A percentile compares a stretch with the other conserved stretches of the same genome.
phyloP scores from a whole-genome alignment of 257 asterid species.

The Solanum peruvianum region DNA sequence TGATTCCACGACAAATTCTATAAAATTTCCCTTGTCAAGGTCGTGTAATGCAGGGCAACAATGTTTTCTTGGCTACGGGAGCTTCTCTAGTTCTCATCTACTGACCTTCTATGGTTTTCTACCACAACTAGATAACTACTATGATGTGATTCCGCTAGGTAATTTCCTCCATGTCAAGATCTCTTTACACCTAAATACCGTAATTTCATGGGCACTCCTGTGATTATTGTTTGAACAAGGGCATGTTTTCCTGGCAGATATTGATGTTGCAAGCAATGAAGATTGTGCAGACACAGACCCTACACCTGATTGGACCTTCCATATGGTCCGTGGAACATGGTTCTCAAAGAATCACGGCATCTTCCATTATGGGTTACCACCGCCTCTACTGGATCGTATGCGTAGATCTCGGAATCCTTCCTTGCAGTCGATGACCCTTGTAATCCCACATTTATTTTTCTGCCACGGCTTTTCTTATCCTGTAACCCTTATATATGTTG shows the following conservation, averaged over 20 bases:
- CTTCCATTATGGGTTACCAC: slow-evolving; percentile 69
- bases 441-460: slow-evolving; percentile 8
- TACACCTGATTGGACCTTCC: slow-evolving; percentile 46
- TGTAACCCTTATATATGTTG: not conserved
- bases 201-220: not conserved
- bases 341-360: slow-evolving; percentile 50
- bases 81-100: slow-evolving; percentile 72
- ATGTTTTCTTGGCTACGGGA: slow-evolving; percentile 87
- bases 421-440: slow-evolving; percentile 21
- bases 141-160: slow-evolving; percentile 84
- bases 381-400: slow-evolving; percentile 53
- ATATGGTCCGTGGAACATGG: slow-evolving; percentile 94
- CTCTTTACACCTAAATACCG: not conserved
- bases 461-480: not conserved
- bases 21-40: slow-evolving; percentile 73
- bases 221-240: not conserved
- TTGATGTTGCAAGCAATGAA: slow-evolving; percentile 37
- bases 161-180: slow-evolving; percentile 1
- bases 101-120: slow-evolving; percentile 88
- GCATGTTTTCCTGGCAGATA: slow-evolving; percentile 28
- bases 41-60: slow-evolving; percentile 71
- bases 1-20: slow-evolving; percentile 44
- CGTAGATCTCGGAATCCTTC: slow-evolving; percentile 35
- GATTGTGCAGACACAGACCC: slow-evolving; percentile 15
- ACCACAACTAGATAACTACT: slow-evolving; percentile 65